These are phyloP conservation scores for Penicillium manginii DNA, from an alignment of 495 filamentous ascomycete genomes.

Conservation along the genomic window DNA sequence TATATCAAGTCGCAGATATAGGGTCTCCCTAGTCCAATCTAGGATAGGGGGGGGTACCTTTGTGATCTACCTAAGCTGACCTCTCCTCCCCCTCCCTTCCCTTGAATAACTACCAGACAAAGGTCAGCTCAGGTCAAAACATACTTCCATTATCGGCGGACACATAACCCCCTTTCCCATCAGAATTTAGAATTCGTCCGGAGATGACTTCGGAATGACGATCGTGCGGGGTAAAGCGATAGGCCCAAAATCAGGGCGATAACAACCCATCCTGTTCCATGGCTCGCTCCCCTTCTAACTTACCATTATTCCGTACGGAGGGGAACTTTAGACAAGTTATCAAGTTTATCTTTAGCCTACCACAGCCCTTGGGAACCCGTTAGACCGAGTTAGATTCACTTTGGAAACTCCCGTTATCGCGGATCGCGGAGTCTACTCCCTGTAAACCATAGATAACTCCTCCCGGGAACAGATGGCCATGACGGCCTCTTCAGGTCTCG, in stretches of 20 bases:
- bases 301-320: neutral
- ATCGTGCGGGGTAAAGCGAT: conserved; percentile 29
- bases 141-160: conserved; percentile 20
- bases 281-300: neutral
- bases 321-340: conserved; percentile 2
- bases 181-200: conserved; percentile 6
- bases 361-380: neutral
- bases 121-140: conserved; percentile 3
- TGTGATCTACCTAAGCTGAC: neutral
- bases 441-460: neutral
- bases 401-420: neutral
- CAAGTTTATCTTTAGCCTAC: conserved; percentile 11
- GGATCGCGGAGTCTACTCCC: conserved; percentile 10
- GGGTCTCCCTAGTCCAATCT: neutral
- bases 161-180: conserved; percentile 2
- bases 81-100: neutral
- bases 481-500: neutral
- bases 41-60: neutral
- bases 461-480: too few species aligned
- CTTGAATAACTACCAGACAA: neutral
- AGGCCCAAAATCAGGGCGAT: conserved; percentile 17
- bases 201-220: conserved; percentile 21
- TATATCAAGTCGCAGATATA: conserved; percentile 2
- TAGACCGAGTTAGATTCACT: neutral
- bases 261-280: conserved; percentile 4